Conservation (phyloP, 169 alveolate genomes). For the Eimeria sp. region DNA sequence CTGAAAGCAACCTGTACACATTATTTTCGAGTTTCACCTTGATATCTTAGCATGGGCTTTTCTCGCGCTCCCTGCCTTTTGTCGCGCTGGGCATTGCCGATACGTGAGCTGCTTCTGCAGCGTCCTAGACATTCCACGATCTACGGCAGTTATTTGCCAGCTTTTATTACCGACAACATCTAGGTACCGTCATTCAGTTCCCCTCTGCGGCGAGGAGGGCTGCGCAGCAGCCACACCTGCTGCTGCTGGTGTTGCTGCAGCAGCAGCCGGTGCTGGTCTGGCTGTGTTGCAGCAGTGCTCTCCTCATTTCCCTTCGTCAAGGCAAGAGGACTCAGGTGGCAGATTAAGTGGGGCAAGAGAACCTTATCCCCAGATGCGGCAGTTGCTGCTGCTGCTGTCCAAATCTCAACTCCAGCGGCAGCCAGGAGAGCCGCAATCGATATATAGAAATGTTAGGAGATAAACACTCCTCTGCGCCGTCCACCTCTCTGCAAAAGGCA, state of each 20-base stretch:
- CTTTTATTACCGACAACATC: background rate
- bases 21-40: background rate
- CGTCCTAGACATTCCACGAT: background rate
- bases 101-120: conserved; percentile 40
- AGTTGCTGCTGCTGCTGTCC: conserved; percentile 44
- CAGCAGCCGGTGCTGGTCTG: conserved; percentile 35
- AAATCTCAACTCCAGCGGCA: conserved; percentile 29
- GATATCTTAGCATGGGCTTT: background rate
- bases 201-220: conserved; percentile 3
- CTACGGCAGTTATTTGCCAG: background rate
- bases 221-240: conserved; percentile 37
- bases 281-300: conserved; percentile 6
- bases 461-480: background rate
- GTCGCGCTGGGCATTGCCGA: conserved; percentile 10
- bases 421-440: background rate
- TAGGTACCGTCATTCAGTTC: background rate
- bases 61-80: background rate
- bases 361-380: conserved; percentile 7
- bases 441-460: conserved; percentile 19
- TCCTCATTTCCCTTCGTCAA: background rate
- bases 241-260: background rate
- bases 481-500: conserved; percentile 22
- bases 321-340: background rate
- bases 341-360: background rate
- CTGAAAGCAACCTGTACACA: background rate